Base-by-base conservation (phyloP, 2,329 filamentous ascomycete species). In the Aspergillus pseudoviridinutans region DNA sequence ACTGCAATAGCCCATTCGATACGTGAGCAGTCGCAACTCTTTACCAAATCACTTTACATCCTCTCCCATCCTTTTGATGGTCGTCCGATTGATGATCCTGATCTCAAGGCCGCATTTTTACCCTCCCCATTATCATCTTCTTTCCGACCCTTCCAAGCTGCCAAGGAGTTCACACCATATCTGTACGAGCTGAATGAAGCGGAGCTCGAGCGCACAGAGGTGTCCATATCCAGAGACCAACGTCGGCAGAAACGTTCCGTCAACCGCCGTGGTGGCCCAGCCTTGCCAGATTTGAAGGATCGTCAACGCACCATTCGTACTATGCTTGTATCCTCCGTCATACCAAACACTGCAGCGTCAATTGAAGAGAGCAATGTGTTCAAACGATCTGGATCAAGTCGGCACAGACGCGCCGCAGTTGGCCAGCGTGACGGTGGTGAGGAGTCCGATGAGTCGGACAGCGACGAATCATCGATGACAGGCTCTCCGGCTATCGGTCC, bases 1-100 rank as follows among this genome's bases (percentile, higher is more conserved):
- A 99, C 94, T 0, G 93, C 94, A 7, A 97, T 99, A 72, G 94
- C 94, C 12, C 94, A 99, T 76, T 96, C 91, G 60, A 99, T 99
- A 69, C 89, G 94, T 61, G 94, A 99, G 75, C 94, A 99, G 76
- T 87, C 88, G 44, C 94, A 99, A 71, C 84, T 97, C 29, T 99
- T 97, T 73, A 95, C 92, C 5, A 89, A 91, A 71, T 95, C 92
- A 68, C 79, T 99, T 59, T 97, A 96, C 76, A 91, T 94, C 67
- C 86, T 95, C 54, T 92, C 92, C 2, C 92, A 99, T 77, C 88
- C 92, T 27, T 99, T 99, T 68, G 94, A 99, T 71, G 94, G 94
- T 51, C 85, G 94, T 38, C 92, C 92, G 2, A 84, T 97, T 24
- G 94, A 97, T 65, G 94, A 99, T 70, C 86, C 91, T 5, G 94